These are phyloP conservation scores for Penicillium turbatum DNA, from an alignment of 495 filamentous ascomycete species.

Conservation along the genomic window DNA sequence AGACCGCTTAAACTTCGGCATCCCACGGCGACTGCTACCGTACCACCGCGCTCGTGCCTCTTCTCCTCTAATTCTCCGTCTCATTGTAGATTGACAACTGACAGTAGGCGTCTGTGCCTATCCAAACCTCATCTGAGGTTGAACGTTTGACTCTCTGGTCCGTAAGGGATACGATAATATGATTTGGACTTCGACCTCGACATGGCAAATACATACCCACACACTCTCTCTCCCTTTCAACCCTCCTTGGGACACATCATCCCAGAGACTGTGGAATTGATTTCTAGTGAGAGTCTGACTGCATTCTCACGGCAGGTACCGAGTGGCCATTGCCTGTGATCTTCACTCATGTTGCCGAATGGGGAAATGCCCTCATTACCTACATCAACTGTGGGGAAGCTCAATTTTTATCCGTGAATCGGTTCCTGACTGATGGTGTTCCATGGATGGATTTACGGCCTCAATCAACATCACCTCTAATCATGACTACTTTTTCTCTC, in stretches of 20 bases:
- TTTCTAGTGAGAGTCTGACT: background rate
- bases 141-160: too few species aligned
- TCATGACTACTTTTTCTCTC: too few species aligned
- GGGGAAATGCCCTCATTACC: constrained; percentile 6
- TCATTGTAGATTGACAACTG: background rate
- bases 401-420: background rate
- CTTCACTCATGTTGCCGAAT: constrained; percentile 9
- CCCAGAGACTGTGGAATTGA: too few species aligned
- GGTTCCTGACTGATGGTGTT: background rate
- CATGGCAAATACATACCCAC: too few species aligned
- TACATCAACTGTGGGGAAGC: background rate
- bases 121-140: too few species aligned
- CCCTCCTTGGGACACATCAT: too few species aligned
- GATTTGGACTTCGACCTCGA: too few species aligned
- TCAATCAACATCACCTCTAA: too few species aligned
- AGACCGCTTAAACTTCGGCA: constrained; percentile 16
- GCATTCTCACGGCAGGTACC: background rate
- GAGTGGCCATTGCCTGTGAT: constrained; percentile 2
- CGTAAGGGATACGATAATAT: too few species aligned
- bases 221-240: too few species aligned
- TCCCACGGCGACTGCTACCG: background rate
- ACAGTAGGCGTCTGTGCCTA: too few species aligned
- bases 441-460: background rate
- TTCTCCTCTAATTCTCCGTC: constrained; percentile 17
- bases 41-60: constrained; percentile 4